These are phyloP conservation scores for Arthroderma sp. DNA, from an alignment of 2,329 filamentous ascomycete species.

Conservation along the genomic window DNA sequence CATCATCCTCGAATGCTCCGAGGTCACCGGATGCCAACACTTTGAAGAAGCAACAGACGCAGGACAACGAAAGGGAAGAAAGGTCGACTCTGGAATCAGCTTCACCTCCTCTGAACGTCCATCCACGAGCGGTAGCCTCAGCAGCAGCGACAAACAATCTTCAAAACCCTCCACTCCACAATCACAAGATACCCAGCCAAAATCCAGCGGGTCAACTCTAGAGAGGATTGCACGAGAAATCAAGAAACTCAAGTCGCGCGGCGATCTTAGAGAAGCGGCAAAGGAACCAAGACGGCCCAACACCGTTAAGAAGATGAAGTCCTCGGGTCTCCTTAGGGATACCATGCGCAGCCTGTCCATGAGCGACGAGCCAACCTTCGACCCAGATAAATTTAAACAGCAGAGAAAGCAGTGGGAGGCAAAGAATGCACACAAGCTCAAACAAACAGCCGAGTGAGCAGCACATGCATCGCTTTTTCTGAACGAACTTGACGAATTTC, in stretches of 20 bases:
- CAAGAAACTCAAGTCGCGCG: constrained; percentile 45
- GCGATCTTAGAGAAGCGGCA: constrained; percentile 34
- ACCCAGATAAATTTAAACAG: constrained; percentile 39
- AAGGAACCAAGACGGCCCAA: constrained; percentile 19
- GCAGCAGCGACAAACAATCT: constrained; percentile 19
- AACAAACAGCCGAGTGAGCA: constrained; percentile 8
- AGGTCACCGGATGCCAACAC: constrained; percentile 36
- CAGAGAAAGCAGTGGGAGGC: constrained; percentile 39
- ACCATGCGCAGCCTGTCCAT: constrained; percentile 23
- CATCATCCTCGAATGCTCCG: constrained; percentile 48
- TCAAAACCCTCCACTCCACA: constrained; percentile 13
- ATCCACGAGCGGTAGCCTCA: constrained; percentile 28
- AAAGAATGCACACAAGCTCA: constrained; percentile 24
- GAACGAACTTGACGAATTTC: constrained; percentile 1
- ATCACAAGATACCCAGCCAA: constrained; percentile 27
- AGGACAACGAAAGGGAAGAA: constrained; percentile 28
- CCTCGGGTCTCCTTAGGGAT: constrained; percentile 20
- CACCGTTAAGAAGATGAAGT: constrained; percentile 27
- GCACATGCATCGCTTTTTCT: background rate
- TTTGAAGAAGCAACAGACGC: constrained; percentile 21
- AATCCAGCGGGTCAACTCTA: constrained; percentile 39
- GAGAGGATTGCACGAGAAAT: constrained; percentile 50
- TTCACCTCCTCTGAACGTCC: constrained; percentile 36
- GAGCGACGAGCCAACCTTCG: constrained; percentile 33
- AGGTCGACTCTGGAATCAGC: constrained; percentile 53